Percentiles rank a stretch among this genome's conserved stretches.
Conservation (phyloP, 192 early-diverging fungal species). For the Coemansia sp. region DNA sequence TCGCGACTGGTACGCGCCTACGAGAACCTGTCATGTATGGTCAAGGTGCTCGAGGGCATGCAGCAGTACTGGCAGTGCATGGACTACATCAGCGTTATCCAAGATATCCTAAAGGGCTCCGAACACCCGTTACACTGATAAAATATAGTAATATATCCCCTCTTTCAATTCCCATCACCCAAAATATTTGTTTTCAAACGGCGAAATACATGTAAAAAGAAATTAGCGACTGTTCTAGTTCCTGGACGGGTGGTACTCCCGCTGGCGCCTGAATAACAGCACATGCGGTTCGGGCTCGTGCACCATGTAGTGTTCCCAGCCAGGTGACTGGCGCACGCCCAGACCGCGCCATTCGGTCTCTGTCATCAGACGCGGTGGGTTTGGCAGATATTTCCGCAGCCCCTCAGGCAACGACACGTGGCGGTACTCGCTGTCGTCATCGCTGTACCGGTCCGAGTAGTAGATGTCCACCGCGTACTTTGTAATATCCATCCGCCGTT, state of each 20-base stretch:
- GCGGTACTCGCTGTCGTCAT: constrained; percentile 48
- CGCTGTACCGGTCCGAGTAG: constrained; percentile 52
- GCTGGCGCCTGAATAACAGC: constrained; percentile 48
- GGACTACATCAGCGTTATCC: constrained; percentile 51
- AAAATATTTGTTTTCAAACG: no score
- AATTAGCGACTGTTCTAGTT: no score
- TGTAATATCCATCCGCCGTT: constrained; percentile 21
- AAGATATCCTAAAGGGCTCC: constrained; percentile 44
- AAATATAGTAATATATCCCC: neutral
- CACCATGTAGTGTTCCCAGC: constrained; percentile 54
- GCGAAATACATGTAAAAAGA: no score
- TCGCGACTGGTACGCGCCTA: constrained; percentile 42
- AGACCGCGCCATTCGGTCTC: constrained; percentile 45
- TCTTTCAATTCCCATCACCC: no score
- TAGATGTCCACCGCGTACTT: constrained; percentile 37
- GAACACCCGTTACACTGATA: constrained; percentile 42
- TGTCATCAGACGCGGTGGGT: constrained; percentile 34
- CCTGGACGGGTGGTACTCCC: no score
- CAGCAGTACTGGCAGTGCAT: constrained; percentile 58
- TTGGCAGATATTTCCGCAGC: constrained; percentile 46
- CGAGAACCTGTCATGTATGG: constrained; percentile 56
- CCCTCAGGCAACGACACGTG: constrained; percentile 51
- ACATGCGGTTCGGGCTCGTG: constrained; percentile 53
- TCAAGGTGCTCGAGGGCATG: constrained; percentile 54
- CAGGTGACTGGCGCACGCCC: constrained; percentile 50